Evolutionary conservation across 2,329 filamentous ascomycete species (phyloP).

Genomic region (Phaeosphaeria sp.): DNA sequence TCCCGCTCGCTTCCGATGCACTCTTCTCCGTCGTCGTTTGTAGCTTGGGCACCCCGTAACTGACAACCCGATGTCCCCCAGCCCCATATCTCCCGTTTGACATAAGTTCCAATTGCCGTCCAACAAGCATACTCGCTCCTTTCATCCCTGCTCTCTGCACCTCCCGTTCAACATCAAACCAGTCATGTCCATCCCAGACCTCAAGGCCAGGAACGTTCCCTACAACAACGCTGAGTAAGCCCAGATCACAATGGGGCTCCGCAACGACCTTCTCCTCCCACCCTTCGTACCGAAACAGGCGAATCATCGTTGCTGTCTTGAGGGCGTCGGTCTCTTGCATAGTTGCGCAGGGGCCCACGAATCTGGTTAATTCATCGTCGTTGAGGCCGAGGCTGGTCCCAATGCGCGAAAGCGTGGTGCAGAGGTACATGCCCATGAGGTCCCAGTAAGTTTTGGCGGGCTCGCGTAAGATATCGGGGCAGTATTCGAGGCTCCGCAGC

Average conservation of each 20-base stretch:
- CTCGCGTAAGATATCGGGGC: slow-evolving; percentile 37
- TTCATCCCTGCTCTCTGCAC: slow-evolving; percentile 20
- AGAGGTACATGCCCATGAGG: slow-evolving; percentile 36
- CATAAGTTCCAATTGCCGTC: slow-evolving; percentile 39
- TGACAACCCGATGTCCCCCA: slow-evolving; percentile 45
- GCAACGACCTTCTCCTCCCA: slow-evolving; percentile 45
- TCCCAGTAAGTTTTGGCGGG: slow-evolving; percentile 44
- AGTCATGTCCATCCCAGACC: slow-evolving; percentile 38
- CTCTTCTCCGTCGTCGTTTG: neutral
- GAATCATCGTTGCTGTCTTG: slow-evolving; percentile 45
- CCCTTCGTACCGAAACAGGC: slow-evolving; percentile 46
- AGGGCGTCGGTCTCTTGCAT: slow-evolving; percentile 28
- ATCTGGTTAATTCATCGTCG: slow-evolving; percentile 25
- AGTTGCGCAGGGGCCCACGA: slow-evolving; percentile 32
- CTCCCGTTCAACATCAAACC: slow-evolving; percentile 36
- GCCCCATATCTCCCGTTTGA: slow-evolving; percentile 37
- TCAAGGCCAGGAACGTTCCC: slow-evolving; percentile 47
- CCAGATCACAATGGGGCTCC: slow-evolving; percentile 46
- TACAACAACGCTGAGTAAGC: slow-evolving; percentile 41
- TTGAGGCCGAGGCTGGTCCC: slow-evolving; percentile 26
- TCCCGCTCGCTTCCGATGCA: neutral
- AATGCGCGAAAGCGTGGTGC: slow-evolving; percentile 31
- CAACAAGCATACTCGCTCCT: slow-evolving; percentile 37
- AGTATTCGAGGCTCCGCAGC: slow-evolving; percentile 37
- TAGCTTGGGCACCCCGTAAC: slow-evolving; percentile 28